A percentile compares a stretch with the other conserved stretches of the same genome.
phyloP scores from a whole-genome alignment of 2,329 filamentous ascomycete species.

The Aspergillus felis region DNA sequence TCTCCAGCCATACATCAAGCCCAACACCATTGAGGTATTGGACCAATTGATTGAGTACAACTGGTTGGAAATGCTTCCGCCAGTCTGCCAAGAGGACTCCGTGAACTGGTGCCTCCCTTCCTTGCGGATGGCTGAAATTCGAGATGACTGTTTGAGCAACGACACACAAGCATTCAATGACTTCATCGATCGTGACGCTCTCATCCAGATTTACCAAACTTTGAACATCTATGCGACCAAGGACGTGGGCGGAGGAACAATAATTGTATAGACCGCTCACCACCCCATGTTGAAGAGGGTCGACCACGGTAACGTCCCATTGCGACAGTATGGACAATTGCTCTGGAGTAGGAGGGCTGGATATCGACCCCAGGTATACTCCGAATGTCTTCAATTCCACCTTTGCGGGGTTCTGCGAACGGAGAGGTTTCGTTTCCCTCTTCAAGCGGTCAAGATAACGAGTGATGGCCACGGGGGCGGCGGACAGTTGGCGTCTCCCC shows the following conservation, averaged over 20 bases:
- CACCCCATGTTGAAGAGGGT: constrained; percentile 29
- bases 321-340: constrained; percentile 26
- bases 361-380: constrained; percentile 32
- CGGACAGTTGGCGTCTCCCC: constrained; percentile 11
- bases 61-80: constrained; percentile 21
- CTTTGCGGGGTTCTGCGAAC: not conserved
- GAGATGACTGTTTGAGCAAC: constrained; percentile 1
- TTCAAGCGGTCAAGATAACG: constrained; percentile 10
- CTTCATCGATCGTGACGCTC: constrained; percentile 5
- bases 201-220: constrained; percentile 1
- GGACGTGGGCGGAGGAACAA: constrained; percentile 3
- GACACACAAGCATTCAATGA: not conserved
- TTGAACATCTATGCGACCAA: constrained; percentile 9
- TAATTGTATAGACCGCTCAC: constrained; percentile 18
- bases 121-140: constrained; percentile 1
- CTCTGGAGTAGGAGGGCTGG: constrained; percentile 22
- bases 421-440: constrained; percentile 3
- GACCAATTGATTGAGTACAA: constrained; percentile 25
- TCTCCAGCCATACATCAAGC: constrained; percentile 36
- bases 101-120: constrained; percentile 20
- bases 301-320: constrained; percentile 35
- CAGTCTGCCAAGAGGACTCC: constrained; percentile 35
- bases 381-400: constrained; percentile 24
- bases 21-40: constrained; percentile 27
- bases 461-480: constrained; percentile 6